Percentiles rank a stretch among this genome's conserved stretches.
phyloP scores from a whole-genome alignment of 2,329 filamentous ascomycete genomes.

The Penicillium vulpinum region DNA sequence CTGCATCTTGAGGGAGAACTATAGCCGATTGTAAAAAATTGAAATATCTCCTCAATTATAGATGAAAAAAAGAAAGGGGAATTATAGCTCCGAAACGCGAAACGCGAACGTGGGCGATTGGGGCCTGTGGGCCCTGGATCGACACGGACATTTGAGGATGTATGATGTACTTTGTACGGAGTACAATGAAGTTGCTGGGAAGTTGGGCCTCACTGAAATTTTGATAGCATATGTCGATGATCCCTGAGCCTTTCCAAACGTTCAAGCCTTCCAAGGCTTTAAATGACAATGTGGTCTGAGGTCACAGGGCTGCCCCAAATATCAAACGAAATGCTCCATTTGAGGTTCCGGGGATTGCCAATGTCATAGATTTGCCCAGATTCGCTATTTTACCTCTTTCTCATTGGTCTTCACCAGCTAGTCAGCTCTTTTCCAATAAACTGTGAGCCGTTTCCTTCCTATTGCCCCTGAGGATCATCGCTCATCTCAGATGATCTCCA shows the following conservation, averaged over 20 bases:
- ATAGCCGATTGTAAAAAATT: not conserved
- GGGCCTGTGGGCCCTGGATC: not conserved
- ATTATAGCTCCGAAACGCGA: not conserved
- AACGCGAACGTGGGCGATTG: not conserved
- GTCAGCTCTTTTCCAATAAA: not conserved
- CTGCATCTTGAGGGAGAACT: not conserved
- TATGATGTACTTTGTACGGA: not conserved
- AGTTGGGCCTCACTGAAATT: not conserved
- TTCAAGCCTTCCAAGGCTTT: no score
- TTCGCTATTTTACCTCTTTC: not conserved
- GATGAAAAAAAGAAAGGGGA: not conserved
- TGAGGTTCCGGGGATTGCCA: not conserved
- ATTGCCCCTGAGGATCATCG: not conserved
- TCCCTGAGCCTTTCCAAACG: no score
- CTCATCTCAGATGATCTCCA: not conserved
- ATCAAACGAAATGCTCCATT: not conserved
- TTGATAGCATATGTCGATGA: not conserved
- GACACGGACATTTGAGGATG: no score
- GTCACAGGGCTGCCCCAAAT: not conserved
- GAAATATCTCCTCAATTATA: not conserved
- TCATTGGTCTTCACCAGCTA: not conserved
- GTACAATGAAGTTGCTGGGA: not conserved
- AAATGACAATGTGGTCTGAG: not conserved
- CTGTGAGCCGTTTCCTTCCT: not conserved
- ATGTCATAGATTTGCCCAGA: not conserved